Percentiles rank a stretch among this genome's conserved stretches.
These are phyloP conservation scores for Collybiopsis luxurians DNA, from an alignment of 768 basidiomycete genomes.

Conservation along the genomic window DNA sequence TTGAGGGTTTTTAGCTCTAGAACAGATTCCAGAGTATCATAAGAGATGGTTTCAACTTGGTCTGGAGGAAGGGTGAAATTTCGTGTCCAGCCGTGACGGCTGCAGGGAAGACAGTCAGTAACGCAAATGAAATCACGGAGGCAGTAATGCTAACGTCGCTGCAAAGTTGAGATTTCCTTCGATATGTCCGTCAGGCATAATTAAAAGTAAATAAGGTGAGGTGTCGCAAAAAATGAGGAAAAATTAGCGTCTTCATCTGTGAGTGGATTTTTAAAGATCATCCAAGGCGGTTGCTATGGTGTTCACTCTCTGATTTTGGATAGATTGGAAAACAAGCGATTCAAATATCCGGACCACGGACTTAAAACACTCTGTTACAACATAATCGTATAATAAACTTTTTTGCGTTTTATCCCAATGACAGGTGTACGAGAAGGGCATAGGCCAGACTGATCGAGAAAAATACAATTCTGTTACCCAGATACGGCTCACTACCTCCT, in stretches of 20 bases:
- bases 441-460: too few relatives aligned
- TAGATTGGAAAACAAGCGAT: too few relatives aligned
- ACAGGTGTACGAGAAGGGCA: too few relatives aligned
- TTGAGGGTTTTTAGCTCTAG: conserved; percentile 23
- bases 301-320: neutral
- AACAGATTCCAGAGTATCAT: conserved; percentile 20
- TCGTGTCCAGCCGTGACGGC: conserved; percentile 24
- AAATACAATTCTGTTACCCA: too few relatives aligned
- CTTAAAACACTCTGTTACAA: too few relatives aligned
- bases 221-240: conserved; percentile 1
- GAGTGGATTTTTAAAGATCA: neutral
- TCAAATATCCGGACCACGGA: too few relatives aligned
- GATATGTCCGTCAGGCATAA: conserved; percentile 3
- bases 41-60: conserved; percentile 18
- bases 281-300: neutral
- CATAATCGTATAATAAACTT: too few relatives aligned
- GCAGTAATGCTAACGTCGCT: conserved; percentile 3
- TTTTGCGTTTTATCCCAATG: too few relatives aligned
- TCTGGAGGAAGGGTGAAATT: conserved; percentile 19
- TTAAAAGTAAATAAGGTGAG: neutral
- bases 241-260: neutral
- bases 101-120: neutral
- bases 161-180: conserved; percentile 9
- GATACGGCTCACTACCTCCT: too few relatives aligned
- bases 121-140: neutral